A percentile compares a stretch with the other conserved stretches of the same genome.
Conservation (phyloP, 106 monocot genomes). For the Xerophyta viscosa region DNA sequence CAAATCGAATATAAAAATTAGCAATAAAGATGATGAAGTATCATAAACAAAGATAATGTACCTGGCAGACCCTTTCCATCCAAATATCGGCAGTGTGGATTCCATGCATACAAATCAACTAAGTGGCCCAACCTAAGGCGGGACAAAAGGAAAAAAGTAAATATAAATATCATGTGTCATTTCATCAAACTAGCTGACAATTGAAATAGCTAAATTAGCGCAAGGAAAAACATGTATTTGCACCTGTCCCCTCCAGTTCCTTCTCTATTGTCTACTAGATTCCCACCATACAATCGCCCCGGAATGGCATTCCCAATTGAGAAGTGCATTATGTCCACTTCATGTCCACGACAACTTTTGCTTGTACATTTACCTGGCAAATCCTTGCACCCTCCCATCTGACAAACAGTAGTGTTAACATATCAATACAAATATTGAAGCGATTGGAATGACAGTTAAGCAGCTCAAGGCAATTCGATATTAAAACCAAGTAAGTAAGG, state of each 20-base stretch:
- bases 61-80: slow-evolving; percentile 81
- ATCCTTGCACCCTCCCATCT: slow-evolving; percentile 94
- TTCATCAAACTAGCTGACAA: too few species aligned
- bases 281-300: slow-evolving; percentile 85
- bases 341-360: slow-evolving; percentile 75
- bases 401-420: slow-evolving; percentile 12
- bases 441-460: too few species aligned
- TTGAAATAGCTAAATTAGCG: not conserved
- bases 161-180: too few species aligned
- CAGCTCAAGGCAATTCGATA: too few species aligned
- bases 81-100: slow-evolving; percentile 77
- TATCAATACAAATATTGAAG: too few species aligned
- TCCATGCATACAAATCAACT: slow-evolving; percentile 93
- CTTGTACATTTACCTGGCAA: slow-evolving; percentile 62
- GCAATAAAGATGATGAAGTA: not conserved
- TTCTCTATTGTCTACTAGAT: slow-evolving; percentile 53
- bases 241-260: slow-evolving; percentile 84
- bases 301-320: slow-evolving; percentile 99
- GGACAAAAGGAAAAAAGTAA: not conserved
- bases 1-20: too few species aligned
- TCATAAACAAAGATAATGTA: slow-evolving; percentile 5
- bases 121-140: slow-evolving; percentile 77
- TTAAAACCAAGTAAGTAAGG: too few species aligned
- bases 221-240: not conserved
- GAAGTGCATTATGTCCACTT: slow-evolving; percentile 98